Evolutionary conservation across 2,329 filamentous ascomycete species (phyloP).

Genomic region (Achaetomium macrosporum): DNA sequence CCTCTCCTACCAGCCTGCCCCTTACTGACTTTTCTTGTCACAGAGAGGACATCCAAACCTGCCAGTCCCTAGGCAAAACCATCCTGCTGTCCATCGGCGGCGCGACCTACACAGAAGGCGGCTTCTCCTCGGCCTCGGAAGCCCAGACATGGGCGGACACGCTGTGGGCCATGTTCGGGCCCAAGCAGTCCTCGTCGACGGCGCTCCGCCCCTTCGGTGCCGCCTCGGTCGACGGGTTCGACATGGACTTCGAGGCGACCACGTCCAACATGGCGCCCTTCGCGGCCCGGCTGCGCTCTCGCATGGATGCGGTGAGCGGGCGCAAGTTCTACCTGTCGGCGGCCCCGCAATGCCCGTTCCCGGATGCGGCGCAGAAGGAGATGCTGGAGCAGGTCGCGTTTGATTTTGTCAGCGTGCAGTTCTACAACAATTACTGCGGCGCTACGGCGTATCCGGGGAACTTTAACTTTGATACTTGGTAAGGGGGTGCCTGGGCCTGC

Average conservation of each 20-base stretch:
- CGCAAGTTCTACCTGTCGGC: slow-evolving; percentile 56
- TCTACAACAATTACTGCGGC: slow-evolving; percentile 66
- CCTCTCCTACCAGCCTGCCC: not conserved
- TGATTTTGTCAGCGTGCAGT: slow-evolving; percentile 59
- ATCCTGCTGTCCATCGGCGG: slow-evolving; percentile 68
- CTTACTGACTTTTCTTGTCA: not conserved
- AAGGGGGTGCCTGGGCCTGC: not conserved
- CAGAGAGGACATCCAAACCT: slow-evolving; percentile 48
- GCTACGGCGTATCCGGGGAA: slow-evolving; percentile 49
- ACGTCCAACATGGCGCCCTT: slow-evolving; percentile 57
- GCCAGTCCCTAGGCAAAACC: slow-evolving; percentile 61
- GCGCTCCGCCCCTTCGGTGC: slow-evolving; percentile 60
- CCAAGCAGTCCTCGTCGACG: slow-evolving; percentile 36
- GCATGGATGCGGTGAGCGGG: slow-evolving; percentile 46
- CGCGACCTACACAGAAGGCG: slow-evolving; percentile 62
- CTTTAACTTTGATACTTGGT: slow-evolving; percentile 57
- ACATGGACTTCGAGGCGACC: slow-evolving; percentile 65
- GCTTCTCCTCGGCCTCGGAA: slow-evolving; percentile 49
- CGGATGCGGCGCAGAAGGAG: slow-evolving; percentile 53
- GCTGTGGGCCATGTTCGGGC: slow-evolving; percentile 68
- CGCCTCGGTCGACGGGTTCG: slow-evolving; percentile 66
- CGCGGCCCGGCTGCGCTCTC: slow-evolving; percentile 48
- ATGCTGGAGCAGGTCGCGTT: slow-evolving; percentile 51
- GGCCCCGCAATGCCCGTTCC: slow-evolving; percentile 63
- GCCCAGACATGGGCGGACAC: slow-evolving; percentile 53